Evolutionary conservation across 352 stramenopile genomes (phyloP).

Genomic region (Globisporangium recalcitrans): DNA sequence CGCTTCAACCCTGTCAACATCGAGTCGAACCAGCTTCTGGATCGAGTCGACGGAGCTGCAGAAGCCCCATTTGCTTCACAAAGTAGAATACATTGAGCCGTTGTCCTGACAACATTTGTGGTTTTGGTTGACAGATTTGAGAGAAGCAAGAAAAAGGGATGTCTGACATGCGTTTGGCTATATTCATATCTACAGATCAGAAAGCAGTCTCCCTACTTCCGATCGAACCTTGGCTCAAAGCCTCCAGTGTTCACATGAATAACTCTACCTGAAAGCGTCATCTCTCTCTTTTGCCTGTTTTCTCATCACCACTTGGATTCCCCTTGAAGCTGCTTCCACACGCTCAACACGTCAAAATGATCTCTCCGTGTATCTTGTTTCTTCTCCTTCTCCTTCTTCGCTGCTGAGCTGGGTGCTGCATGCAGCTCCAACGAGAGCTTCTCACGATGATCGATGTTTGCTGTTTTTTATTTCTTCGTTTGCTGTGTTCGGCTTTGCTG

Average conservation of each 20-base stretch:
- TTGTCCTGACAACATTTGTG: not conserved
- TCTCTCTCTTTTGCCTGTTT: not conserved
- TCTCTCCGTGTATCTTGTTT: not conserved
- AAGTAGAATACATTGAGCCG: not conserved
- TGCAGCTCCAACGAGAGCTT: not conserved
- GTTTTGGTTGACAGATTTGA: no score
- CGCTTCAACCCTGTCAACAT: constrained; percentile 69
- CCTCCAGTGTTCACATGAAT: not conserved
- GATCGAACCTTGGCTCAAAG: no score
- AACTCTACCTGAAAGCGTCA: not conserved
- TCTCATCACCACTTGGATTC: not conserved
- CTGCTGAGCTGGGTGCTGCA: not conserved
- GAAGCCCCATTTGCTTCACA: constrained; percentile 40
- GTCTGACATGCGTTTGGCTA: no score
- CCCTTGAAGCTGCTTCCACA: not conserved
- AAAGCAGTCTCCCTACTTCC: no score
- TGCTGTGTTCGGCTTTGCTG: no score
- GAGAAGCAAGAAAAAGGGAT: not conserved
- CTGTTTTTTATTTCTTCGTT: not conserved
- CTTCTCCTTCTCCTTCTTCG: not conserved
- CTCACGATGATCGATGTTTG: not conserved
- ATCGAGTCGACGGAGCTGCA: constrained; percentile 44
- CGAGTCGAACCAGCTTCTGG: constrained; percentile 47
- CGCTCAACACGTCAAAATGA: not conserved
- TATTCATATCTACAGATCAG: no score